Conservation (phyloP, 2,329 filamentous ascomycete species). For the Keithomyces neogunnii region DNA sequence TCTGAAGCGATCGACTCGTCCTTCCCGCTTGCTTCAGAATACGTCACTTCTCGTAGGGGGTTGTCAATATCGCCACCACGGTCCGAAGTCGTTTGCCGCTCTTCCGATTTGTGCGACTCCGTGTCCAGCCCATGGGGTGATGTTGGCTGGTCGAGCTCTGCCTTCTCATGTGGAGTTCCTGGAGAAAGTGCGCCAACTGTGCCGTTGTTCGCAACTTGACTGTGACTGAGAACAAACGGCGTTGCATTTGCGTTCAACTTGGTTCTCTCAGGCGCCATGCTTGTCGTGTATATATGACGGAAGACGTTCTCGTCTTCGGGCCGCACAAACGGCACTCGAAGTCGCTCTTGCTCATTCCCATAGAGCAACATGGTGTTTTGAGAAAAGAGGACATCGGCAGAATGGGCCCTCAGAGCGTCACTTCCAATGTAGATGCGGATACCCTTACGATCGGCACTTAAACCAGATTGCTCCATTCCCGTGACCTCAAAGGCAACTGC, state of each 20-base stretch:
- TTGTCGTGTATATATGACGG: conserved; percentile 63
- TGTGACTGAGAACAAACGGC: conserved; percentile 32
- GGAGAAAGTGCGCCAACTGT: not conserved
- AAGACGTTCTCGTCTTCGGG: conserved; percentile 81
- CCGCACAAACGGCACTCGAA: conserved; percentile 85
- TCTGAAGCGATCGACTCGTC: conserved; percentile 20
- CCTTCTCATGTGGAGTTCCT: conserved; percentile 14
- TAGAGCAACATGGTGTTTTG: conserved; percentile 83
- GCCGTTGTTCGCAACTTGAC: conserved; percentile 12
- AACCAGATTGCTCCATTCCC: conserved; percentile 39
- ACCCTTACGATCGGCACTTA: conserved; percentile 37
- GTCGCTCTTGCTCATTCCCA: conserved; percentile 76
- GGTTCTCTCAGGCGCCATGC: conserved; percentile 43
- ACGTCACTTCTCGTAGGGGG: conserved; percentile 14
- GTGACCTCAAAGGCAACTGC: conserved; percentile 70
- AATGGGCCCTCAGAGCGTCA: conserved; percentile 76
- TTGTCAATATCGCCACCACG: conserved; percentile 36
- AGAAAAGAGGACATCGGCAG: conserved; percentile 85
- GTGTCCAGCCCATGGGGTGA: conserved; percentile 29
- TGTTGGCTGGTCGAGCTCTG: conserved; percentile 17
- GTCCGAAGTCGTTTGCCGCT: conserved; percentile 31
- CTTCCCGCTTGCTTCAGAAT: conserved; percentile 16
- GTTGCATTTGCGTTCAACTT: conserved; percentile 48
- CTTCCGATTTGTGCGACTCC: conserved; percentile 24
- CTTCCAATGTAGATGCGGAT: conserved; percentile 88